Conservation (phyloP, 208 protist species). For the Acanthamoeba sp. region DNA sequence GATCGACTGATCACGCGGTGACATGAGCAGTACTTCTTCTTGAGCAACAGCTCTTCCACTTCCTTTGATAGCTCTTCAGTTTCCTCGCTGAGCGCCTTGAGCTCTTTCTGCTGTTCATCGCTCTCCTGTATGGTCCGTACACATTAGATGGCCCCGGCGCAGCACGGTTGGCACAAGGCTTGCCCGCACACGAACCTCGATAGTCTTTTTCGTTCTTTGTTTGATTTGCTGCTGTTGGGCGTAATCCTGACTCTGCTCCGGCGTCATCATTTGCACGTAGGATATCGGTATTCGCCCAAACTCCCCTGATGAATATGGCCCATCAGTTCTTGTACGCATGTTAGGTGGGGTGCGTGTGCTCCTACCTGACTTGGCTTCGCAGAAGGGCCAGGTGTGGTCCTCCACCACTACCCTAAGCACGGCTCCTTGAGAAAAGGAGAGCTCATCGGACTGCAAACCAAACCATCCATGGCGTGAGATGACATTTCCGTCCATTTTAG, state of each 20-base stretch:
- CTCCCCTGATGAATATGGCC: background rate
- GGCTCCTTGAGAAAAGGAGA: background rate
- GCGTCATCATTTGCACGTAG: conserved; percentile 14
- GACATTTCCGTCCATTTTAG: too few relatives aligned
- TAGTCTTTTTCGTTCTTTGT: background rate
- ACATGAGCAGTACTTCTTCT: conserved; percentile 58
- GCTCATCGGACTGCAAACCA: background rate
- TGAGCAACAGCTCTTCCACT: conserved; percentile 24
- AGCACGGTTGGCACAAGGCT: too few relatives aligned
- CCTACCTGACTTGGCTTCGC: background rate
- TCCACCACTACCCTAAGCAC: conserved; percentile 5
- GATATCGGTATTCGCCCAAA: background rate
- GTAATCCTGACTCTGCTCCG: conserved; percentile 34
- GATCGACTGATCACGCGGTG: too few relatives aligned
- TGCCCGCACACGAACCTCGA: background rate
- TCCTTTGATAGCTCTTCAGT: background rate
- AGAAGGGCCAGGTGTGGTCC: background rate
- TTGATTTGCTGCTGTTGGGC: conserved; percentile 31
- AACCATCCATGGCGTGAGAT: too few relatives aligned
- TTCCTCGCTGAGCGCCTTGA: conserved; percentile 18
- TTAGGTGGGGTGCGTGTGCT: background rate
- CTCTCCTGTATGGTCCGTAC: background rate
- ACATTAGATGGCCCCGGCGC: background rate
- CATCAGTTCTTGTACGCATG: background rate
- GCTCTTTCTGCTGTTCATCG: conserved; percentile 39